These are phyloP conservation scores for Thelonectria olida DNA, from an alignment of 2,329 filamentous ascomycete genomes.

Conservation along the genomic window DNA sequence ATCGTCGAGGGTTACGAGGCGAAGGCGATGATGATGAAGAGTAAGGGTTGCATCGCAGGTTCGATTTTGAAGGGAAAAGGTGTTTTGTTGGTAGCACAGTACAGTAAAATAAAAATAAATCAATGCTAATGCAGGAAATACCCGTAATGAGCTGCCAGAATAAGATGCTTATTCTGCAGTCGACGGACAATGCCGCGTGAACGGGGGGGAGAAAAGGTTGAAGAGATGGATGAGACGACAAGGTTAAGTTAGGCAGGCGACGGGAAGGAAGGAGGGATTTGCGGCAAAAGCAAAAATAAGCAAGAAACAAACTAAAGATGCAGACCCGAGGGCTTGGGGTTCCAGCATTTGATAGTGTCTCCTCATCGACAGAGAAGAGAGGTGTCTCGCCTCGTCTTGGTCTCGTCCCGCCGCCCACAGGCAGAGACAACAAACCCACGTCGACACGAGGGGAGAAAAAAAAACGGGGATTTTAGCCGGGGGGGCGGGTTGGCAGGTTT, in stretches of 20 bases:
- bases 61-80: too few relatives aligned
- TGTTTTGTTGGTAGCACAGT: too few relatives aligned
- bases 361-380: not conserved
- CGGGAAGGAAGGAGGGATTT: not conserved
- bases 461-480: not conserved
- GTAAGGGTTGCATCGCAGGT: too few relatives aligned
- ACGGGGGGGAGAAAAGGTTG: not conserved
- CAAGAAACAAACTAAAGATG: constrained; percentile 1
- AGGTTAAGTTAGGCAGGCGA: not conserved
- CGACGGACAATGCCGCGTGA: not conserved
- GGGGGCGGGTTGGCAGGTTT: constrained; percentile 7
- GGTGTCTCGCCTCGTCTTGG: not conserved
- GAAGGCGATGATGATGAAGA: not conserved
- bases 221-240: too few relatives aligned
- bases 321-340: constrained; percentile 5
- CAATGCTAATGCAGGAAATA: too few relatives aligned
- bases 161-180: not conserved
- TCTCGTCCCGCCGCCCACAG: not conserved
- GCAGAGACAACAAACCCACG: not conserved
- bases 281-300: constrained; percentile 8
- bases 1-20: not conserved
- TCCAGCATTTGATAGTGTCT: constrained; percentile 1
- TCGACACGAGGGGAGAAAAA: not conserved
- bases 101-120: too few relatives aligned
- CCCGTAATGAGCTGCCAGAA: not conserved